phyloP scores from a whole-genome alignment of 2,329 filamentous ascomycete species.

The Colletotrichum orchidophilum region DNA sequence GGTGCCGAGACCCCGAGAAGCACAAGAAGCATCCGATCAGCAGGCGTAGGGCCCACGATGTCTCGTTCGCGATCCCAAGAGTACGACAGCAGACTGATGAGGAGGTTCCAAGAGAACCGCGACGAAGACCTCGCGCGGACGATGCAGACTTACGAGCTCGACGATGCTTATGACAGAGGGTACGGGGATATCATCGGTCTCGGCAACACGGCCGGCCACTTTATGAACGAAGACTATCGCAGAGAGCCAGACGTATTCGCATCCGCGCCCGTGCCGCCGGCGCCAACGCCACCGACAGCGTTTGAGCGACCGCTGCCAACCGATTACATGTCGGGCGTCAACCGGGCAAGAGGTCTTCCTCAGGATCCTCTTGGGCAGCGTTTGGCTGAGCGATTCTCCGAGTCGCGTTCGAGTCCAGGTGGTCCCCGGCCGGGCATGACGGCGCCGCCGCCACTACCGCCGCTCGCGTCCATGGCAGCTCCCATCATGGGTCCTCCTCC shows the following conservation, averaged over 20 bases:
- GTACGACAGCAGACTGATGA: slow-evolving; percentile 57
- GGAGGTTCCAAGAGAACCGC: slow-evolving; percentile 56
- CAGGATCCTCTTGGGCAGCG: slow-evolving; percentile 58
- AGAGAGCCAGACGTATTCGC: slow-evolving; percentile 45
- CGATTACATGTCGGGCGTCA: slow-evolving; percentile 56
- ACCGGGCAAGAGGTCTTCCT: slow-evolving; percentile 52
- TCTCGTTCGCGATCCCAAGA: slow-evolving; percentile 38
- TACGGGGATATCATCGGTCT: slow-evolving; percentile 52
- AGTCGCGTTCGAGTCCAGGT: slow-evolving; percentile 47
- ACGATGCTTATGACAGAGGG: slow-evolving; percentile 46
- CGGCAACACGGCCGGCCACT: slow-evolving; percentile 64
- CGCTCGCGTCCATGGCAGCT: slow-evolving; percentile 36
- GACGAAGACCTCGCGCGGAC: slow-evolving; percentile 53
- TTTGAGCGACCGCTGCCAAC: slow-evolving; percentile 47
- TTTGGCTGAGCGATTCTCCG: slow-evolving; percentile 60
- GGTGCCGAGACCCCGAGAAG: slow-evolving; percentile 18
- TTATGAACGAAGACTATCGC: slow-evolving; percentile 69
- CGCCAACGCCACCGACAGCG: slow-evolving; percentile 41
- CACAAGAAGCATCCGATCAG: slow-evolving; percentile 31
- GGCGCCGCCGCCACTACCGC: slow-evolving; percentile 36
- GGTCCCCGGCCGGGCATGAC: slow-evolving; percentile 33
- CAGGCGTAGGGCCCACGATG: slow-evolving; percentile 19
- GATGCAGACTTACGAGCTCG: slow-evolving; percentile 46
- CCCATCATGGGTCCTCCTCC: slow-evolving; percentile 14
- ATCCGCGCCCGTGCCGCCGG: slow-evolving; percentile 40